Evolutionary conservation across 805 yeast genomes (phyloP), one percentile per base, ranked within the genome.

Genomic region (Gaillardinia entomophila): DNA sequence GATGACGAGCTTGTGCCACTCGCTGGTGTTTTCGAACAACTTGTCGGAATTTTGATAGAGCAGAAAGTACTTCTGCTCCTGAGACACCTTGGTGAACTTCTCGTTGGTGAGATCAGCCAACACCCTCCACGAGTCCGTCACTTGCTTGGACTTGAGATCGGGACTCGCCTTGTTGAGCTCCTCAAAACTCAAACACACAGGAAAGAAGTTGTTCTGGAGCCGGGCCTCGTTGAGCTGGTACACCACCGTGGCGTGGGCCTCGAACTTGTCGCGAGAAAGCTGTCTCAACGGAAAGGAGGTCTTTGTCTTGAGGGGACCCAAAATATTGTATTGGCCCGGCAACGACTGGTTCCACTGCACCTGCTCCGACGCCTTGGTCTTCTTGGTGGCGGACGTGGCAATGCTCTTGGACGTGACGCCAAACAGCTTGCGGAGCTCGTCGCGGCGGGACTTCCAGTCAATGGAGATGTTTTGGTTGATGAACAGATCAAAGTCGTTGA

Each of bases 371-470:
- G 22, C 22, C 22, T 20, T 30, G 19, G 42, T 14, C 31, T 40
- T 36, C 18, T 42, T 42, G 28, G 31, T 27, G 19, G 28, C 26
- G 3, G 30, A 34, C 15, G 48, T 44, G n/a, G n/a, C 25, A n/a
- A n/a, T 12, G 25, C 6, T 5, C 13, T 7, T 23, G 11, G 25
- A 7, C 6, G 13, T n/a, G 4, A 44, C 35, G 1, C 94, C 90
- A 43, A 87, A 75, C 14, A 80, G 74, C 41, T 77, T 80, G 50
- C 84, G 75, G 29, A 90, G 71, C 45, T 80, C 83, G 40, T 77
- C 77, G 47, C 86, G 80, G 41, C 86, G 76, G 30, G 75, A 75
- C 36, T 77, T 77, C 97, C 97, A 92, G 55, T 89, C 96, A 30
- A 83, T 68, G 3, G 82, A 65, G 16, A 92, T 68, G 46, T 81